Evolutionary conservation across 78 protist species (phyloP), one percentile per base, ranked within the genome.

Genomic region (Goniomonas avonlea): DNA sequence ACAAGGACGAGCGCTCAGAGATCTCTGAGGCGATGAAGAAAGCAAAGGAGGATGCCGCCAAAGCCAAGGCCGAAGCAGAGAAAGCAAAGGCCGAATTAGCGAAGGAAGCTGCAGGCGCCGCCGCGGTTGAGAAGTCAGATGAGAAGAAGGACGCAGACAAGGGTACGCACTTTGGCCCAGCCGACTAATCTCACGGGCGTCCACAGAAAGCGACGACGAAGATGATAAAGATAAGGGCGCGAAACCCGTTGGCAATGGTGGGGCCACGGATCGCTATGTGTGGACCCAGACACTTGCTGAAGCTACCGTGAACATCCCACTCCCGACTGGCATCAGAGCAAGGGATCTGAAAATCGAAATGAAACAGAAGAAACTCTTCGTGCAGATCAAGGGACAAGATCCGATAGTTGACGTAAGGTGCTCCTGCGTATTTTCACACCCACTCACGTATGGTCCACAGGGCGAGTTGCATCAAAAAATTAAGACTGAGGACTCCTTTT

Each of bases 201-300:
- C n/a, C n/a, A n/a, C n/a, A n/a, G 71, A 63, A n/a, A 27, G n/a
- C 71, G 71, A 59, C 40, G 34, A 63, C 37, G 71, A 63, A 25
- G 71, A 38, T 32, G 74, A 38, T 29, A 53, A 40, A 5, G 7
- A 8, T 1, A 66, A 66, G 74, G 74, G 74, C 58, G 74, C 47
- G 20, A 66, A 66, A 32, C 74, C 74, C 1, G 31, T 37, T 5
- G 88, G 84, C 39, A 81, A 84, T 77, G 93, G 93, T 2, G 79
- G 66, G 21, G 29, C n/a, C 37, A 17, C 34, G 25, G 88, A 71
- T 20, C 27, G 11, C 29, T 91, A 91, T 83, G 1, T 53, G 7
- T 91, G 91, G 92, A 73, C 90, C 0, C 94, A 91, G 77, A 81
- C 89, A 3, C 89, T 90, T 4, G 23, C 37, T 27, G 25, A 21